Evolutionary conservation across 768 basidiomycete species (phyloP).

Genomic region (Panaeolus papilionaceus): DNA sequence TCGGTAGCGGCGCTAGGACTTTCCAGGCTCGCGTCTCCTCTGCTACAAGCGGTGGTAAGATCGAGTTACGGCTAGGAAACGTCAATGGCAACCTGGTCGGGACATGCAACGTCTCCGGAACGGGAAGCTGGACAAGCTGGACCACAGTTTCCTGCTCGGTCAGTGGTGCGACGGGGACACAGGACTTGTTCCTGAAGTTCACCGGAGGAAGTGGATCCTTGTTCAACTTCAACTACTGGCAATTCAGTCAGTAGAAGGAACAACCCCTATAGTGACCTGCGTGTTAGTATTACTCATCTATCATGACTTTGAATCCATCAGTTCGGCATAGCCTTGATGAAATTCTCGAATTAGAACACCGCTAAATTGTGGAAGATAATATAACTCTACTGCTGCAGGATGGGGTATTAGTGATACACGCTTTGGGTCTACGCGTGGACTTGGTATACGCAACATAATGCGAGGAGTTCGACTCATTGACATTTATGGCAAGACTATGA

Average conservation of each 20-base stretch:
- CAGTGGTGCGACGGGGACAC: neutral
- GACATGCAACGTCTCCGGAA: slow-evolving; percentile 4
- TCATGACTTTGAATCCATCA: too few relatives aligned
- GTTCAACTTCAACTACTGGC: slow-evolving; percentile 7
- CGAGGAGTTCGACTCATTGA: too few relatives aligned
- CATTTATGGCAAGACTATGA: too few relatives aligned
- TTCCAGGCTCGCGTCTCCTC: neutral
- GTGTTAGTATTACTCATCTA: too few relatives aligned
- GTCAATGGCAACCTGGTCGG: slow-evolving; percentile 2
- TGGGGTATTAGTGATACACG: too few relatives aligned
- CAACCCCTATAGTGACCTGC: too few relatives aligned
- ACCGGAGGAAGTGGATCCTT: slow-evolving; percentile 1
- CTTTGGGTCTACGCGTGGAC: too few relatives aligned
- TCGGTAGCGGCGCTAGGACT: neutral
- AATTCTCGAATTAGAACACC: too few relatives aligned
- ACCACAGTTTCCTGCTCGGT: neutral
- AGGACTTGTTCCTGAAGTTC: slow-evolving; percentile 7
- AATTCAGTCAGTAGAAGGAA: neutral
- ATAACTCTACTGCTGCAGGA: too few relatives aligned
- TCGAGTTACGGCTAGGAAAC: slow-evolving; percentile 4
- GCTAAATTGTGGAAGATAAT: too few relatives aligned
- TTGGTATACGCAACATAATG: too few relatives aligned
- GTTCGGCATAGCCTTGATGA: too few relatives aligned
- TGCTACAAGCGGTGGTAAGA: neutral
- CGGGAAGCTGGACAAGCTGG: neutral